Evolutionary conservation across 352 stramenopile genomes (phyloP), one percentile per base, ranked within the genome.

Genomic region (Pythium rishiriense): DNA sequence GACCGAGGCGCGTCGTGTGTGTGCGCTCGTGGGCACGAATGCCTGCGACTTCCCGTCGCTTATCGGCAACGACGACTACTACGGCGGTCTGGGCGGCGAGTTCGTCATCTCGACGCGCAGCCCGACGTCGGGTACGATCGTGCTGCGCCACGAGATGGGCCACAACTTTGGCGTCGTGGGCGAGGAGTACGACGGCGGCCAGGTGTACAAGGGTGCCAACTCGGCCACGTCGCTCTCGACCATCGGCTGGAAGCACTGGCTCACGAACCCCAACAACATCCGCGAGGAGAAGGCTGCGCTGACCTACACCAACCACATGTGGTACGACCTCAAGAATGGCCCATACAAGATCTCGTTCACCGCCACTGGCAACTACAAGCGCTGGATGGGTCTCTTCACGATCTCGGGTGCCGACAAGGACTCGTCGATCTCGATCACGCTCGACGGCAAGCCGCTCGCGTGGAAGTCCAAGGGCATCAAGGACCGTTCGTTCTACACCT

Each of bases 111-210:
- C 71, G 15, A 81, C 70, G 26, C 52, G 64, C 39, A 70, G 53
- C 2, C 24, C 22, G 35, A 73, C 63, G 24, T 68, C 67, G 0
- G 73, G 73, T 4, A 76, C 73, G 5, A 31, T 81, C 28, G 70
- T 72, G 35, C 35, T 81, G 49, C 68, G 70, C 19, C 70, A 78
- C 55, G 70, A 78, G 53, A 74, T 78, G 65, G 70, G 73, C 37
- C 70, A 78, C 69, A 74, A 73, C 57, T 74, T 81, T 65, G 70
- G 68, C 19, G 33, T 61, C 15, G 69, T 81, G n/a, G 73, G 73
- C n/a, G 73, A 81, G 31, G 73, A 81, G 43, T 78, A 81, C 64
- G 73, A 81, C 47, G 70, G 70, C 42, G 73, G 73, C 7, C 26
- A 65, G 5, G 70, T 76, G 31, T 81, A 81, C 70, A 45, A 39